These are phyloP conservation scores for Litsea cubeba DNA, from an alignment of 164 flowering plant species.

Conservation along the genomic window DNA sequence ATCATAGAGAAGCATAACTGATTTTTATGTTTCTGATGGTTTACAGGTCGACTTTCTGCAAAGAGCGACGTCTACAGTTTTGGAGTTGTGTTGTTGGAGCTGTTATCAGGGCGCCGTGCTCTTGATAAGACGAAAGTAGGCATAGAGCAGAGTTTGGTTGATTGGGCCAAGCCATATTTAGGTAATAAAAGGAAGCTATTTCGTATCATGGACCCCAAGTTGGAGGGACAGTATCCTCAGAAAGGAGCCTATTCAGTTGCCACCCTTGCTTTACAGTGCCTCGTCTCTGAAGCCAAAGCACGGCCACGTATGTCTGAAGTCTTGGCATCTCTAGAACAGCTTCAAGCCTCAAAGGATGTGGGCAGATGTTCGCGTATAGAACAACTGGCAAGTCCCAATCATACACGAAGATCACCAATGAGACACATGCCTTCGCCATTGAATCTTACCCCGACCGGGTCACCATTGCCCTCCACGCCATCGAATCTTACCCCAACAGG, in stretches of 20 bases:
- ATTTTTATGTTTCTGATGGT: background rate
- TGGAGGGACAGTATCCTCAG: conserved; percentile 61
- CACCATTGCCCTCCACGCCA: conserved; percentile 13
- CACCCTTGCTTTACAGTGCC: conserved; percentile 57
- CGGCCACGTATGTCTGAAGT: conserved; percentile 73
- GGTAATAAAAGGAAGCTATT: conserved; percentile 18
- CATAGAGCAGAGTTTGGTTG: conserved; percentile 40
- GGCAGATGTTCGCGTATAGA: conserved; percentile 24
- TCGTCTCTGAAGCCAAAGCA: conserved; percentile 39
- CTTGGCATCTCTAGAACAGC: conserved; percentile 45
- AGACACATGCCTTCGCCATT: conserved; percentile 14
- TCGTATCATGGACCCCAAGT: conserved; percentile 59
- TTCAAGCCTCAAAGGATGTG: conserved; percentile 40
- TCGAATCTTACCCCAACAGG: conserved; percentile 2
- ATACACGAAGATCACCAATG: conserved; percentile 28
- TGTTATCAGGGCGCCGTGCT: conserved; percentile 52
- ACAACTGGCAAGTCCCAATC: conserved; percentile 12
- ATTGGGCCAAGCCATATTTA: conserved; percentile 52
- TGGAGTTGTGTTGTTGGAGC: conserved; percentile 62
- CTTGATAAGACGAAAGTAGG: conserved; percentile 40
- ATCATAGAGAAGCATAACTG: too few relatives aligned
- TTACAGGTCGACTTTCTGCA: conserved; percentile 45
- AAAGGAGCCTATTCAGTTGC: conserved; percentile 63
- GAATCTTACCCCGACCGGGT: conserved; percentile 6
- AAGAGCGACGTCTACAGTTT: conserved; percentile 58